phyloP scores from a whole-genome alignment of 768 basidiomycete genomes.

The Hysterangium stoloniferum region DNA sequence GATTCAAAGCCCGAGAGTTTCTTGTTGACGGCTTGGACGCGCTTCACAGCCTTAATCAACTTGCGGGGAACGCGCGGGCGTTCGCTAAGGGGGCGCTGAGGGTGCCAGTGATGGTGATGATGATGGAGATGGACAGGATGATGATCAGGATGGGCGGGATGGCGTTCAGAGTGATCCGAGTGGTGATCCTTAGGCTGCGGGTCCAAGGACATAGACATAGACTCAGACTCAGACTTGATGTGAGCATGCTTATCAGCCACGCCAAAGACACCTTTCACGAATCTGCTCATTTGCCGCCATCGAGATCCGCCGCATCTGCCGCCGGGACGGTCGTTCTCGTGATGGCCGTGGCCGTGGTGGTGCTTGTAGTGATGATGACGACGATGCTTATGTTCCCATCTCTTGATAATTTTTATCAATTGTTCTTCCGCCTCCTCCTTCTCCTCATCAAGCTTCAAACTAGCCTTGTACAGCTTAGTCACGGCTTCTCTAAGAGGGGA shows the following conservation, averaged over 20 bases:
- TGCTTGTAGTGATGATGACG: constrained; percentile 1
- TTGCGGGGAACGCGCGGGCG: constrained; percentile 20
- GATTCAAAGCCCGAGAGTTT: constrained; percentile 67
- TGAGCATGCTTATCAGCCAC: not conserved
- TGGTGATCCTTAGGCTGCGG: not conserved
- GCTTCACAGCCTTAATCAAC: constrained; percentile 50
- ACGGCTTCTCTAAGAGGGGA: constrained; percentile 23
- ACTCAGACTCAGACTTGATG: not conserved
- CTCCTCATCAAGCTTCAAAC: constrained; percentile 24
- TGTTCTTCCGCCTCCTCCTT: constrained; percentile 27
- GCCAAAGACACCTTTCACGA: constrained; percentile 13
- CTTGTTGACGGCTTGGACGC: constrained; percentile 51
- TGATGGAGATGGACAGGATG: constrained; percentile 20
- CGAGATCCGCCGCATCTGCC: not conserved
- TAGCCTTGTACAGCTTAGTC: constrained; percentile 21
- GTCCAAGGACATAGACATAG: not conserved
- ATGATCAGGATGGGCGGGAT: constrained; percentile 3
- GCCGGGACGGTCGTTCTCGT: not conserved
- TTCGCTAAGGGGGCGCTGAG: constrained; percentile 5
- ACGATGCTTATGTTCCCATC: constrained; percentile 14
- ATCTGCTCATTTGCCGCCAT: constrained; percentile 7
- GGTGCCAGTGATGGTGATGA: constrained; percentile 14
- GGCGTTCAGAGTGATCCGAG: constrained; percentile 10
- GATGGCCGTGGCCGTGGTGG: not conserved
- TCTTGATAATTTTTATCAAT: constrained; percentile 27